These are phyloP conservation scores for Pythium utonaiense DNA, from an alignment of 352 stramenopile species.

Conservation along the genomic window DNA sequence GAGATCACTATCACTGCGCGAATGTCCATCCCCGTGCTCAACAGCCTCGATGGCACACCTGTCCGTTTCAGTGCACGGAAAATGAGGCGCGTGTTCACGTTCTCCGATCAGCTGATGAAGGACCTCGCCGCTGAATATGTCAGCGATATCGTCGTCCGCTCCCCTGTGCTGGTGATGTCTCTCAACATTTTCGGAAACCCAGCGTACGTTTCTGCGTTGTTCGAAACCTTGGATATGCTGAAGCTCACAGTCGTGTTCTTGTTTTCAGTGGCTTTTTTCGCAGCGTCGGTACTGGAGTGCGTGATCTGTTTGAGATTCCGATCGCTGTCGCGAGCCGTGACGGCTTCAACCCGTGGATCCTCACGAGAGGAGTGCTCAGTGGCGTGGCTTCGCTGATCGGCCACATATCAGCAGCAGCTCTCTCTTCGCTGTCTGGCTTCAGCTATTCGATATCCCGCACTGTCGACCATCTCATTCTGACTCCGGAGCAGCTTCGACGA, in stretches of 20 bases:
- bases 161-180: conserved; percentile 77
- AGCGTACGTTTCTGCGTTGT: conserved; percentile 43
- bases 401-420: conserved; percentile 59
- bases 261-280: conserved; percentile 66
- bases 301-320: conserved; percentile 78
- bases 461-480: conserved; percentile 75
- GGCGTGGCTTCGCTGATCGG: conserved; percentile 71
- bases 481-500: conserved; percentile 51
- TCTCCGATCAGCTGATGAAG: conserved; percentile 73
- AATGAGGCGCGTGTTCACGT: conserved; percentile 72
- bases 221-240: not conserved
- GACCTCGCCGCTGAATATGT: conserved; percentile 83
- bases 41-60: conserved; percentile 78
- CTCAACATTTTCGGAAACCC: conserved; percentile 85
- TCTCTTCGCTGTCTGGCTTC: conserved; percentile 76
- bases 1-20: conserved; percentile 71
- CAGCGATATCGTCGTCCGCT: conserved; percentile 73
- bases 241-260: not conserved
- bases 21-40: conserved; percentile 72
- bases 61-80: conserved; percentile 49
- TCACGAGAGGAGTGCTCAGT: conserved; percentile 67
- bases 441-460: conserved; percentile 80
- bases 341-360: conserved; percentile 72
- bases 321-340: conserved; percentile 52
- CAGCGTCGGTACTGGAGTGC: conserved; percentile 59